Evolutionary conservation across 1,284 basidiomycete species (phyloP).

Genomic region (Malassezia globosa): DNA sequence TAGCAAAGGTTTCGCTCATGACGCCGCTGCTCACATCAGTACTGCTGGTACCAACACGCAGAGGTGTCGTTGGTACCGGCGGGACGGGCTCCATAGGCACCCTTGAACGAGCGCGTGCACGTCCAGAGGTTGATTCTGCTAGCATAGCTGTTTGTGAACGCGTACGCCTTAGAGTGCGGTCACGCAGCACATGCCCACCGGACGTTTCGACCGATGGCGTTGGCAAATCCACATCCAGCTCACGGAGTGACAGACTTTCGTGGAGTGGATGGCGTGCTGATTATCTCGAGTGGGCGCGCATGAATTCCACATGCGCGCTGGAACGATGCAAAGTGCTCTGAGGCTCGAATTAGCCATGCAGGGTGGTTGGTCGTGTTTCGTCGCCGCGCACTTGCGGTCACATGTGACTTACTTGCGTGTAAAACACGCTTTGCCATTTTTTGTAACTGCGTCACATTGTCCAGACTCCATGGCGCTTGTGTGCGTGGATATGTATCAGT

Average conservation of each 20-base stretch:
- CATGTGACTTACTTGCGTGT: constrained; percentile 10
- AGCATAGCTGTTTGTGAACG: constrained; percentile 6
- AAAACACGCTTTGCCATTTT: constrained; percentile 29
- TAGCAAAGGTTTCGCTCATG: neutral
- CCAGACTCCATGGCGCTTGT: constrained; percentile 23
- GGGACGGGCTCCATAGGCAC: neutral
- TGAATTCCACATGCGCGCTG: constrained; percentile 23
- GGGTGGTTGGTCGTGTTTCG: constrained; percentile 18
- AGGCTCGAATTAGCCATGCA: constrained; percentile 24
- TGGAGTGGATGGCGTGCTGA: constrained; percentile 3
- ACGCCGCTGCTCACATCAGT: neutral
- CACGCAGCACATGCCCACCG: constrained; percentile 13
- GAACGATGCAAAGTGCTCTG: constrained; percentile 29
- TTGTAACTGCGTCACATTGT: constrained; percentile 28
- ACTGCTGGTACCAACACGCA: neutral
- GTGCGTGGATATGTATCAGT: constrained; percentile 4
- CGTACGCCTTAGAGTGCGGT: constrained; percentile 9
- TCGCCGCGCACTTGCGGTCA: constrained; percentile 20
- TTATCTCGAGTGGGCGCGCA: constrained; percentile 7
- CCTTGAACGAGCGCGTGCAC: neutral
- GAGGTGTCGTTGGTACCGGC: neutral
- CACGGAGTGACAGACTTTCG: constrained; percentile 3
- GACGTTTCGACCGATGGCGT: constrained; percentile 6
- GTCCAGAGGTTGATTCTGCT: constrained; percentile 7
- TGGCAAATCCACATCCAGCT: constrained; percentile 1